phyloP scores from a whole-genome alignment of 1,284 basidiomycete species.

The Leucocoprinus gongylophorus region DNA sequence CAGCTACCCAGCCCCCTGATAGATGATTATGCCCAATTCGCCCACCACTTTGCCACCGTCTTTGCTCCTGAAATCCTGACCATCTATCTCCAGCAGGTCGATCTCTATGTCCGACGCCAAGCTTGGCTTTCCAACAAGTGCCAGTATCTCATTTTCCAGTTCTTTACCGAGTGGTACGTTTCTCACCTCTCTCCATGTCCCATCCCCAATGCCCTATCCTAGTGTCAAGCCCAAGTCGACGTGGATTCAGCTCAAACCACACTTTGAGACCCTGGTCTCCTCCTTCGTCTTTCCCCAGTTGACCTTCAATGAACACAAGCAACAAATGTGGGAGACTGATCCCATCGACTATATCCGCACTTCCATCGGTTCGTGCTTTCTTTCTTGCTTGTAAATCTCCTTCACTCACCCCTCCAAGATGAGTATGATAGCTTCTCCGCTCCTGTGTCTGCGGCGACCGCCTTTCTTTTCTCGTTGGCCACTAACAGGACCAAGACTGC shows the following conservation, averaged over 20 bases:
- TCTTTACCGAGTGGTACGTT: conserved; percentile 78
- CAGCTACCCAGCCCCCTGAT: conserved; percentile 70
- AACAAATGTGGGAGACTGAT: conserved; percentile 69
- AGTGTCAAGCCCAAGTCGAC: conserved; percentile 87
- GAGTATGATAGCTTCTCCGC: conserved; percentile 74
- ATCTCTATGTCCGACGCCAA: conserved; percentile 62
- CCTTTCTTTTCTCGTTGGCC: conserved; percentile 71
- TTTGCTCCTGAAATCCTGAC: conserved; percentile 84
- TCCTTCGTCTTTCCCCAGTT: conserved; percentile 82
- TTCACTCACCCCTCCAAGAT: conserved; percentile 38
- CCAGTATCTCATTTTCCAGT: conserved; percentile 74
- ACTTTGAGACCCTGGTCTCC: conserved; percentile 66
- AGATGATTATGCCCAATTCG: conserved; percentile 62
- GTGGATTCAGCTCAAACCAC: conserved; percentile 79
- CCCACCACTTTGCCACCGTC: conserved; percentile 66
- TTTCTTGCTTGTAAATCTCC: background rate
- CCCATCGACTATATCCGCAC: conserved; percentile 74
- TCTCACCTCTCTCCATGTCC: background rate
- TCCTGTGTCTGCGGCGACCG: conserved; percentile 70
- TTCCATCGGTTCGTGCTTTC: conserved; percentile 50
- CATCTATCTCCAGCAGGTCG: conserved; percentile 70
- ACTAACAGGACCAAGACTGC: conserved; percentile 71
- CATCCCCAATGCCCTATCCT: background rate
- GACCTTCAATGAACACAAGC: conserved; percentile 62
- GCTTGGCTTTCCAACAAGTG: conserved; percentile 77